phyloP scores from a whole-genome alignment of 352 stramenopile genomes.

The Phytophthora cactorum region DNA sequence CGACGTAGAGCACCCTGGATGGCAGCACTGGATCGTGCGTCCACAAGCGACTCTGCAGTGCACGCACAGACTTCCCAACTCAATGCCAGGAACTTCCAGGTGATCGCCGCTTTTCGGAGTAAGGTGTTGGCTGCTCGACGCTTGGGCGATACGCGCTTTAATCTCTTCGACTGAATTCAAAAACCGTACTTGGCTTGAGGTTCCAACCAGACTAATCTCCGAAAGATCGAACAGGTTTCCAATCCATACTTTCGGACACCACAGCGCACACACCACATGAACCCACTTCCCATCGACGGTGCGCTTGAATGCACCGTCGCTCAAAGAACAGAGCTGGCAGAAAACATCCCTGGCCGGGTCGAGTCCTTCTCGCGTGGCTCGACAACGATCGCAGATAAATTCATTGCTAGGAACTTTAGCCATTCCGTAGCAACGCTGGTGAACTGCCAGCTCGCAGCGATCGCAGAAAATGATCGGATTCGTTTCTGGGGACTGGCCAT shows the following conservation, averaged over 20 bases:
- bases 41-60: slow-evolving; percentile 82
- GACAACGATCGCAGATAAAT: slow-evolving; percentile 91
- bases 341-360: slow-evolving; percentile 68
- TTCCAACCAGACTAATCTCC: slow-evolving; percentile 76
- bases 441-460: slow-evolving; percentile 88
- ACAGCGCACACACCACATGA: slow-evolving; percentile 90
- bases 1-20: slow-evolving; percentile 56
- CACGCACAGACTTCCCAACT: slow-evolving; percentile 57
- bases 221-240: slow-evolving; percentile 77
- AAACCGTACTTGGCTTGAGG: slow-evolving; percentile 52
- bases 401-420: slow-evolving; percentile 82
- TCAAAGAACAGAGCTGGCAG: slow-evolving; percentile 86
- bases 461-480: slow-evolving; percentile 93
- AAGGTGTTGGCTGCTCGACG: slow-evolving; percentile 13
- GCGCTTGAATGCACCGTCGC: slow-evolving; percentile 87
- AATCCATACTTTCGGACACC: slow-evolving; percentile 89
- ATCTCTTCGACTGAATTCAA: slow-evolving; percentile 67
- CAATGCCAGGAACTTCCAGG: slow-evolving; percentile 23
- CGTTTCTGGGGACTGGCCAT: slow-evolving; percentile 84
- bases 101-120: slow-evolving; percentile 18
- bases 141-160: slow-evolving; percentile 41
- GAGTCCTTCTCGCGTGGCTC: slow-evolving; percentile 53
- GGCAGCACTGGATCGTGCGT: slow-evolving; percentile 71
- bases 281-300: slow-evolving; percentile 90
- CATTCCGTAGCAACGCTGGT: slow-evolving; percentile 91